phyloP scores from a whole-genome alignment of 2,329 filamentous ascomycete species.

The Clarireedia sp. region DNA sequence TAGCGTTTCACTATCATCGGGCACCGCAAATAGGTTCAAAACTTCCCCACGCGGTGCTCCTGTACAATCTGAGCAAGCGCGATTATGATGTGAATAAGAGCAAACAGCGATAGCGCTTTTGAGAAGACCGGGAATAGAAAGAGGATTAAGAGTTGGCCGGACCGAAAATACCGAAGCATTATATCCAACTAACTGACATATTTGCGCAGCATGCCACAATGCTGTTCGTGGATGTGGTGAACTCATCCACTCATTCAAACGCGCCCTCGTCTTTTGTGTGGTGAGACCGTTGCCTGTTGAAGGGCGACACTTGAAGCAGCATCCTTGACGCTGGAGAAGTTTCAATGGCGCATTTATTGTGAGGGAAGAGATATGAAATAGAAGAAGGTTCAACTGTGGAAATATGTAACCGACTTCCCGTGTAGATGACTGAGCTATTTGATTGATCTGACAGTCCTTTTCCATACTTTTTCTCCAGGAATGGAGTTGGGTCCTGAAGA shows the following conservation, averaged over 20 bases:
- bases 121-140: not conserved
- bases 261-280: not conserved
- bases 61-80: not conserved
- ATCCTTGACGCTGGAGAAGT: slow-evolving; percentile 2
- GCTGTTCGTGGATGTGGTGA: slow-evolving; percentile 4
- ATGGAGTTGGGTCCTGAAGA: not conserved
- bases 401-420: not conserved
- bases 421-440: not conserved
- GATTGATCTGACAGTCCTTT: not conserved
- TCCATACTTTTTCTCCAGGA: not conserved
- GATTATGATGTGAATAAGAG: not conserved
- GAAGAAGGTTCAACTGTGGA: not conserved
- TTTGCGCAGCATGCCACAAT: not conserved
- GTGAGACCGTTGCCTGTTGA: not conserved
- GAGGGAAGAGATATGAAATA: slow-evolving; percentile 1
- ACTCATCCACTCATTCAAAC: not conserved
- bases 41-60: not conserved
- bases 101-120: slow-evolving; percentile 1
- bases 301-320: slow-evolving; percentile 5
- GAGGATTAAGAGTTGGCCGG: not conserved
- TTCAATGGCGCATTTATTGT: slow-evolving; percentile 1
- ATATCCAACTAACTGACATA: not conserved
- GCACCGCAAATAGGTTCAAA: not conserved
- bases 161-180: not conserved
- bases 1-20: not conserved